A percentile compares a stretch with the other conserved stretches of the same genome.
phyloP scores from a whole-genome alignment of 306 rosid species.

The barrel medic (Medicago truncatula) region MtrunA17r5.0-ANR NC_053042.1:19976001-19976500 shows the following conservation, averaged over 20 bases:
- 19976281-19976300: neutral
- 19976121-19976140: too few relatives aligned
- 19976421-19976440: conserved; percentile 5
- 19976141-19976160: too few relatives aligned
- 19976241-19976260: neutral
- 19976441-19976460: conserved; percentile 32
- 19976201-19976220: neutral
- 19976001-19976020: too few relatives aligned
- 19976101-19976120: too few relatives aligned
- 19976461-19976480: neutral
- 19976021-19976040: too few relatives aligned
- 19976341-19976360: neutral
- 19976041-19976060: too few relatives aligned
- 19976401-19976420: neutral
- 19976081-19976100: too few relatives aligned
- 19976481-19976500: neutral
- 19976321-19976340: neutral
- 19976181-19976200: neutral
- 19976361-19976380: neutral
- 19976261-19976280: neutral
- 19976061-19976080: too few relatives aligned
- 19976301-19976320: neutral
- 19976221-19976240: neutral
- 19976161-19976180: neutral
- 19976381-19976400: neutral